phyloP scores from a whole-genome alignment of 169 alveolate species.

The Plasmodium inui region DNA sequence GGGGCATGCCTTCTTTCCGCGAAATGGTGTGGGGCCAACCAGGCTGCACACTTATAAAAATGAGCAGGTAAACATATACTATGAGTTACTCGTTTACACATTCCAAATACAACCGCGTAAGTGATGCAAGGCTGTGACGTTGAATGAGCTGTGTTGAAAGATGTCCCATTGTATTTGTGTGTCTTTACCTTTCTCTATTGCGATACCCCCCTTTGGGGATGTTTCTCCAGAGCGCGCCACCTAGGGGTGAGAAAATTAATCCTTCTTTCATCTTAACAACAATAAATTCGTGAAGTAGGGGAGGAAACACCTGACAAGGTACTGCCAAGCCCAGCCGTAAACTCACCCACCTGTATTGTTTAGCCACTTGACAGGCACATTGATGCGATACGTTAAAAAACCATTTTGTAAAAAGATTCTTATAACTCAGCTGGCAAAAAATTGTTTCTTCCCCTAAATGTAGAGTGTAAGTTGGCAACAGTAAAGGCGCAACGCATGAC shows the following conservation, averaged over 20 bases:
- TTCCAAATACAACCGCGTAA: background rate
- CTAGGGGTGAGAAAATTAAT: background rate
- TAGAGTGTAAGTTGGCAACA: background rate
- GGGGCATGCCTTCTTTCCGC: background rate
- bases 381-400: background rate
- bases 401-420: background rate
- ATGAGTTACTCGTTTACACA: background rate
- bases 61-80: background rate
- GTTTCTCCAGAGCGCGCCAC: background rate
- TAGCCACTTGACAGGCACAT: background rate
- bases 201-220: background rate
- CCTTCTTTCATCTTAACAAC: background rate
- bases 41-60: background rate
- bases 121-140: background rate
- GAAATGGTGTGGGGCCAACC: background rate
- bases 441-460: background rate
- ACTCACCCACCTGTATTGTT: background rate
- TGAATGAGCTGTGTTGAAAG: background rate
- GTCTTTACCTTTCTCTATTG: background rate
- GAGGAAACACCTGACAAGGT: background rate
- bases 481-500: background rate
- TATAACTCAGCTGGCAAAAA: background rate
- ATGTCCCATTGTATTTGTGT: background rate
- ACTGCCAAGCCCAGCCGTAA: background rate
- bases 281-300: background rate